Conservation (phyloP, 2,329 filamentous ascomycete genomes). For the Talaromyces islandicus region DNA sequence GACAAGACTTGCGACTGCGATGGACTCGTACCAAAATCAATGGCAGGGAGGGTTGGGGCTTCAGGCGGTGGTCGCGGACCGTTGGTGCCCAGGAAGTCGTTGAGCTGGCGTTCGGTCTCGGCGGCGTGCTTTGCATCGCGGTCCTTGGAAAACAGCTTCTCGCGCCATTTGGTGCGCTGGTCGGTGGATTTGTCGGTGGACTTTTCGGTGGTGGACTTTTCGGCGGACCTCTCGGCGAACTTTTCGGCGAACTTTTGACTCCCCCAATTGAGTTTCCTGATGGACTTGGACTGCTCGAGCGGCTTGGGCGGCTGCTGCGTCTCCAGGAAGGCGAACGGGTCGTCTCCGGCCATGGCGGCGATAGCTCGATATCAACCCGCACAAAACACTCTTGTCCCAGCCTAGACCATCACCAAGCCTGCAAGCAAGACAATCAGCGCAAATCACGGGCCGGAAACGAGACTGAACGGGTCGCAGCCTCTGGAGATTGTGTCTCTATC, state of each 20-base stretch:
- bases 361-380: slow-evolving; percentile 5
- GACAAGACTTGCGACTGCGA: slow-evolving; percentile 26
- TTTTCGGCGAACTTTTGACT: not conserved
- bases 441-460: not conserved
- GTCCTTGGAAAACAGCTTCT: slow-evolving; percentile 44
- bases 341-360: slow-evolving; percentile 27
- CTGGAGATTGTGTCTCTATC: not conserved
- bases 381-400: slow-evolving; percentile 1
- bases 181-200: not conserved
- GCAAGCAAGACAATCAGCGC: not conserved
- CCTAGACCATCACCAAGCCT: slow-evolving; percentile 5
- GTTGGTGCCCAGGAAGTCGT: slow-evolving; percentile 54
- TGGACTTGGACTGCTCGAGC: slow-evolving; percentile 11
- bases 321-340: slow-evolving; percentile 30
- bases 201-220: not conserved
- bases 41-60: slow-evolving; percentile 15
- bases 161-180: slow-evolving; percentile 40
- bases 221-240: not conserved
- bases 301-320: slow-evolving; percentile 26
- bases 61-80: slow-evolving; percentile 25
- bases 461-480: not conserved
- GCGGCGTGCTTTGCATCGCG: slow-evolving; percentile 20
- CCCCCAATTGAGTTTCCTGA: slow-evolving; percentile 9
- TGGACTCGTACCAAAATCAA: not conserved
- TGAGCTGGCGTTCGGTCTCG: slow-evolving; percentile 42